phyloP scores from a whole-genome alignment of 208 protist genomes.

The Crithidia thermophila region DNA sequence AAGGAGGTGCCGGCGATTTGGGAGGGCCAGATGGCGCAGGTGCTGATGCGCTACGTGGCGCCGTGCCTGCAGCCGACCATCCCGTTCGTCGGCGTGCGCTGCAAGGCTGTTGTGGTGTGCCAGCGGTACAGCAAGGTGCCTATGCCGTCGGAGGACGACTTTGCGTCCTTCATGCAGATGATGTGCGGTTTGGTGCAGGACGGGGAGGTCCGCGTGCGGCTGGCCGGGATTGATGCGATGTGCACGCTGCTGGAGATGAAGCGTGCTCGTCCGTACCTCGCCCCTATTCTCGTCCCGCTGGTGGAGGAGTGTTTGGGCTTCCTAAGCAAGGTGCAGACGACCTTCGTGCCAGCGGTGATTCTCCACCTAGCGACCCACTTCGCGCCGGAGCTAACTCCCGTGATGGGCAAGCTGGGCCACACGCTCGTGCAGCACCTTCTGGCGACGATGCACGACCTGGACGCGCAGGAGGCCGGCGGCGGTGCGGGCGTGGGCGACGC shows the following conservation, averaged over 20 bases:
- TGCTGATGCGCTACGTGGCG: constrained; percentile 78
- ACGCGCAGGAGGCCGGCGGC: constrained; percentile 40
- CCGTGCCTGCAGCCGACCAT: constrained; percentile 60
- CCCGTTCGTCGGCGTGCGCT: constrained; percentile 63
- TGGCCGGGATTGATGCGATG: constrained; percentile 83
- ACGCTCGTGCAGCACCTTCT: constrained; percentile 83
- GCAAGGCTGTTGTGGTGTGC: constrained; percentile 83
- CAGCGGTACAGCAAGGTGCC: constrained; percentile 87
- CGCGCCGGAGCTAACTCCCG: constrained; percentile 73
- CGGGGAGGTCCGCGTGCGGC: constrained; percentile 70
- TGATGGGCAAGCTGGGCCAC: constrained; percentile 74
- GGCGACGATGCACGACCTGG: constrained; percentile 76
- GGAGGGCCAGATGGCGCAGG: constrained; percentile 74
- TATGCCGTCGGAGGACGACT: constrained; percentile 68
- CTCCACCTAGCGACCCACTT: constrained; percentile 89
- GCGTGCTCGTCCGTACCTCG: constrained; percentile 66
- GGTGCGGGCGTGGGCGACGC: constrained; percentile 8
- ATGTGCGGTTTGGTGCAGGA: constrained; percentile 71
- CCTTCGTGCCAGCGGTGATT: constrained; percentile 79
- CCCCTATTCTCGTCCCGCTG: constrained; percentile 67
- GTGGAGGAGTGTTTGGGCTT: constrained; percentile 87
- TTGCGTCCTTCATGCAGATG: constrained; percentile 80
- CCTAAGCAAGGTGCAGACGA: constrained; percentile 83
- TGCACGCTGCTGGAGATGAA: constrained; percentile 88
- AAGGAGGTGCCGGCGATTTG: constrained; percentile 72